A percentile compares a stretch with the other conserved stretches of the same genome.
phyloP scores from a whole-genome alignment of 2,329 filamentous ascomycete species.

The Elsinoe arachidis region DNA sequence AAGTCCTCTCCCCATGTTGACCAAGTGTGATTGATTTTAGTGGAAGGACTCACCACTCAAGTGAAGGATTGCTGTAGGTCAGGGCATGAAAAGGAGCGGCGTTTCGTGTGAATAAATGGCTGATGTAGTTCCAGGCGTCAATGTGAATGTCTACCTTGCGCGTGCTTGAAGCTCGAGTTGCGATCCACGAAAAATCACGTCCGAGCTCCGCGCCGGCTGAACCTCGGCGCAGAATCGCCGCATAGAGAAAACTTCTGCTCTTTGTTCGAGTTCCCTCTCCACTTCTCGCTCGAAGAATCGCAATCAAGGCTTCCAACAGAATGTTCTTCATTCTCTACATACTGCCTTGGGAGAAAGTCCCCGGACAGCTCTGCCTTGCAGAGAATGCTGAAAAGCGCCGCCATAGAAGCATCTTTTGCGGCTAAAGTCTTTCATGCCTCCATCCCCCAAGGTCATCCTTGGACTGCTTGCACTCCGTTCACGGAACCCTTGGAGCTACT shows the following conservation, averaged over 20 bases:
- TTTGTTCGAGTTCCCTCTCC: conserved; percentile 37
- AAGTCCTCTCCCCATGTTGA: neutral
- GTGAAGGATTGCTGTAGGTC: neutral
- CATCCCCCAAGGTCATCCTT: conserved; percentile 39
- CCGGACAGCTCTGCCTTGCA: conserved; percentile 70
- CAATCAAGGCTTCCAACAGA: conserved; percentile 98
- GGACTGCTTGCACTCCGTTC: conserved; percentile 44
- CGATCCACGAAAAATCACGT: conserved; percentile 11
- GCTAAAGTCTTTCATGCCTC: conserved; percentile 61
- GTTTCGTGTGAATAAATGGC: neutral
- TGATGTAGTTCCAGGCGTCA: neutral
- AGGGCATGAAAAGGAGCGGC: neutral
- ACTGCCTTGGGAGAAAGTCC: conserved; percentile 99
- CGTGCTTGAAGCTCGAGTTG: conserved; percentile 5
- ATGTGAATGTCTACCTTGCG: conserved; percentile 6
- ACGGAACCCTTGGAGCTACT: conserved; percentile 33
- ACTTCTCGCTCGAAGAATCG: conserved; percentile 99
- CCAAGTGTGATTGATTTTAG: neutral
- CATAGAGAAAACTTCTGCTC: conserved; percentile 19
- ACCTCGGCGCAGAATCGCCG: neutral
- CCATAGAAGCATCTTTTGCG: conserved; percentile 85
- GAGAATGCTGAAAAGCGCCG: conserved; percentile 93
- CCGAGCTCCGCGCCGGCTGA: conserved; percentile 11
- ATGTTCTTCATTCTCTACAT: conserved; percentile 37
- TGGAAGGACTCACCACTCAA: neutral